Conservation (phyloP, 1,139 yeast genomes). For the Yamadazyma dendronema region DNA sequence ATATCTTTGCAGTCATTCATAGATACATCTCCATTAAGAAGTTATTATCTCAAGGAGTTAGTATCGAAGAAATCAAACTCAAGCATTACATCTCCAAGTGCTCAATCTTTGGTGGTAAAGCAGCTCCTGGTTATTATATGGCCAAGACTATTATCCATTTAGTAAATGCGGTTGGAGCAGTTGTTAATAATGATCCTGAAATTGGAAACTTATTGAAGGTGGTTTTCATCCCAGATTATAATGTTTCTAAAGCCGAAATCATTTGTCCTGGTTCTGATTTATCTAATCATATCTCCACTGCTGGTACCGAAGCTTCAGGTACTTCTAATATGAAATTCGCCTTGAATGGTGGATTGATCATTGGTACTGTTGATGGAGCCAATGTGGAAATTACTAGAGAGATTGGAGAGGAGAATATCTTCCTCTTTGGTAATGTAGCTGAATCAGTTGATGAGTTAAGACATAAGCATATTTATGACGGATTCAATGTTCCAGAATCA, state of each 20-base stretch:
- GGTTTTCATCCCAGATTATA: constrained; percentile 86
- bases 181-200: constrained; percentile 74
- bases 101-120: constrained; percentile 87
- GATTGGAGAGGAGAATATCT: constrained; percentile 89
- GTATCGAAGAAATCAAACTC: constrained; percentile 56
- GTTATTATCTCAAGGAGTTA: constrained; percentile 47
- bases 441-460: constrained; percentile 87
- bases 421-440: constrained; percentile 85
- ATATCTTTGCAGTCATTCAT: constrained; percentile 84
- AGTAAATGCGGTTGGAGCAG: constrained; percentile 77
- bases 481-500: constrained; percentile 52
- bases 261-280: constrained; percentile 88
- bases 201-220: constrained; percentile 79
- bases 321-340: constrained; percentile 96
- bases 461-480: constrained; percentile 66
- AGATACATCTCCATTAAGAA: constrained; percentile 77
- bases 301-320: constrained; percentile 97
- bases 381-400: constrained; percentile 94
- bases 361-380: constrained; percentile 97
- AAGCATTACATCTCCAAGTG: constrained; percentile 72
- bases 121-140: constrained; percentile 96
- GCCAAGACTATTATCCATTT: constrained; percentile 88
- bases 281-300: constrained; percentile 95
- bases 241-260: constrained; percentile 90
- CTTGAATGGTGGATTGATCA: constrained; percentile 87